Base-by-base conservation (phyloP, 2,329 filamentous ascomycete species). In the Hypoxylon sp. region DNA sequence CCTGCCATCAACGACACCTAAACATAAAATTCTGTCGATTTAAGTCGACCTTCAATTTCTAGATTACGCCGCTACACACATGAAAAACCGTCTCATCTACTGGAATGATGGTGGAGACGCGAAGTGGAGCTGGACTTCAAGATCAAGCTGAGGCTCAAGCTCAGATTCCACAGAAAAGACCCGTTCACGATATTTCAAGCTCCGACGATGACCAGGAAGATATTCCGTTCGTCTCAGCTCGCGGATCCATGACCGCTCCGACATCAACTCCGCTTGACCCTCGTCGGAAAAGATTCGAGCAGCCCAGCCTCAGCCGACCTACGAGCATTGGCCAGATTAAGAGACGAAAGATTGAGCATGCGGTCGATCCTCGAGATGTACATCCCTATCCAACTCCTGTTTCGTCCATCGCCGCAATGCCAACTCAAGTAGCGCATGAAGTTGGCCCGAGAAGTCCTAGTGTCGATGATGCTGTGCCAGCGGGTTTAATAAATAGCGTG, bases 201-300 rank as follows among this genome's bases (percentile, higher is more conserved):
- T 69, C 68, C 2, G 68, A 69, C 28, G 68, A 67, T 37, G 65
- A 71, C 15, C 69, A 72, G 6, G 70, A 71, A 24, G 70, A 60
- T 46, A 74, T 74, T 22, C 71, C 72, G 6, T 51, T 47, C 24
- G 46, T 48, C 17, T 67, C 68, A 11, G 65, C 69, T n/a, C 50
- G 57, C 13, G 72, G 71, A 52, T 50, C 39, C 15, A 46, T 20
- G 39, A 26, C 48, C 22, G 32, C 49, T 13, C 56, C 53, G 13
- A 43, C 2, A 26, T 30, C 60, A 50, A 51, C 34, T 22, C 39
- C 57, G 15, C 46, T 56, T 39, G 56, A 55, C 44, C 41, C 59
- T 53, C 60, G 46, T 50, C 58, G 57, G 56, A 26, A 20, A 19
- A 43, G 52, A 20, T 54, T 26, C 17, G 49, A 15, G 28, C 55